Evolutionary conservation across 2,329 filamentous ascomycete genomes (phyloP), one percentile per base, ranked within the genome.

Genomic region (Cladorrhinum sp.): DNA sequence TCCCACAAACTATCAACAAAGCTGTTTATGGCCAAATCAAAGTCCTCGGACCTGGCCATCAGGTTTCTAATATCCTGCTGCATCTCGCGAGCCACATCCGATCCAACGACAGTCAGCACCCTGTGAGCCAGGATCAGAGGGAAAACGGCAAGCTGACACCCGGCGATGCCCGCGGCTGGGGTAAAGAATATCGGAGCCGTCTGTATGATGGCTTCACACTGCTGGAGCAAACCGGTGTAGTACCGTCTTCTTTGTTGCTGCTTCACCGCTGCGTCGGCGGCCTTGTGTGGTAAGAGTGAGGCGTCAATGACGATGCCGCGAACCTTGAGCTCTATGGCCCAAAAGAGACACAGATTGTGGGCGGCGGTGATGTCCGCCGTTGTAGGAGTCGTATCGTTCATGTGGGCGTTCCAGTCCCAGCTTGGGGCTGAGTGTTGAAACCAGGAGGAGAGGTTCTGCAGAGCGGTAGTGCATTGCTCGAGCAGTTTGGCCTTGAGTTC

Each of bases 141-240:
- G 10, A 57, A 49, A 3, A 57, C 24, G 16, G 36, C 36, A 8
- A 57, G 18, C n/a, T 48, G 39, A 49, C 20, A 26, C 39, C 54
- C 54, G 5, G 54, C 54, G 5, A 57, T 49, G 16, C 54, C 54
- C 3, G 54, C 54, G 16, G 21, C 36, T 2, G 23, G 39, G 3
- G 39, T 16, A 5, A 57, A 57, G 39, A 57, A 57, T 3, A 57
- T 57, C 18, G 54, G 54, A 6, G 54, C 54, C 8, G 54, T 57
- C 24, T 46, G 39, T 6, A 57, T 5, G 24, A 57, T 57, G 21
- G 21, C 20, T 4, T 39, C 24, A 14, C 33, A 33, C 5, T 55
- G 18, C 10, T 24, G 53, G 18, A 46, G 42, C 6, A 46, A 16
- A 12, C 14, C 8, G n/a, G 16, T 24, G 21, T 9, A 9, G 21